Conservation (phyloP, 257 asterid species). For the Plantago elongata region DNA sequence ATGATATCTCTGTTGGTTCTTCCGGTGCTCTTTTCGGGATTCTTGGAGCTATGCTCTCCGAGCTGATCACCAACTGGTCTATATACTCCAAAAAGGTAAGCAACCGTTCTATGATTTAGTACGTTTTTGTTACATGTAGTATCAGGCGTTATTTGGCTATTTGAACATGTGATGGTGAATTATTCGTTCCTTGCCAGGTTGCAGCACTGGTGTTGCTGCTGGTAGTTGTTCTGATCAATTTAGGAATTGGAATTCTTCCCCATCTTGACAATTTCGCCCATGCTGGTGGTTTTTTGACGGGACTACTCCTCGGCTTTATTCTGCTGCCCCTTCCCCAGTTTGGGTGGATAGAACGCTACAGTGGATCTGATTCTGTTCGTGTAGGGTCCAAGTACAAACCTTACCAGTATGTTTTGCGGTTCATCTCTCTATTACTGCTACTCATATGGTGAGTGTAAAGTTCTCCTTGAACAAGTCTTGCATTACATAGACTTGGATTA, state of each 20-base stretch:
- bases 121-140: neutral
- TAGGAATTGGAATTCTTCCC: constrained; percentile 82
- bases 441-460: constrained; percentile 56
- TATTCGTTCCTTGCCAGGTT: constrained; percentile 31
- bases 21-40: constrained; percentile 97
- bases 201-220: constrained; percentile 69
- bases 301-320: constrained; percentile 79
- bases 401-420: constrained; percentile 58
- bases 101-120: neutral
- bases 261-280: constrained; percentile 84
- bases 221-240: constrained; percentile 55
- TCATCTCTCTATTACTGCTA: constrained; percentile 49
- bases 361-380: constrained; percentile 45
- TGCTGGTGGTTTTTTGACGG: constrained; percentile 86
- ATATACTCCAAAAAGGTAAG: constrained; percentile 76
- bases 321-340: constrained; percentile 80
- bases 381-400: constrained; percentile 59
- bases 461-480: neutral
- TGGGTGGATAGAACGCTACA: constrained; percentile 73
- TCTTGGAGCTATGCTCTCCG: constrained; percentile 94
- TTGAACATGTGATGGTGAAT: neutral
- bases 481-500: no score
- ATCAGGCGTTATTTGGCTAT: no score
- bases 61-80: constrained; percentile 85
- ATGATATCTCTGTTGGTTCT: constrained; percentile 75